Evolutionary conservation across 176 grass and related monocot genomes (phyloP), one percentile per base, ranked within the genome.

Genomic region (Puccinellia tenuiflora): DNA sequence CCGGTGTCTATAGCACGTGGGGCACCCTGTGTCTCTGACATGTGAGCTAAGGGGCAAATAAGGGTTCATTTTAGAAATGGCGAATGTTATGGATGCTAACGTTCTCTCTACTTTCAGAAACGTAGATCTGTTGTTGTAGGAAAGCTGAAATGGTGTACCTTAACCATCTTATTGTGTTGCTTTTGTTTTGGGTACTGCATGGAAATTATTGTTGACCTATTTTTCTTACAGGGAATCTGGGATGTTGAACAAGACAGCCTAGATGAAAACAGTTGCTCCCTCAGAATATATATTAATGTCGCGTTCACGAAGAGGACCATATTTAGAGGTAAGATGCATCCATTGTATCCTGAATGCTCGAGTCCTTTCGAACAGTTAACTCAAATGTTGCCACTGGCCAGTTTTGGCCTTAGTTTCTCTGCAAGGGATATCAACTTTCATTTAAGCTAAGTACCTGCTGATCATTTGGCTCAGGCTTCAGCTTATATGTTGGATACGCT

Each of bases 281-380:
- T 99, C 51, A 88, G 83, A 69, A 82, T 94, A 80, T 96, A 90
- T 89, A 66, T 83, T 67, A 92, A 94, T 86, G 91, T 96, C 6
- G 90, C 74, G 25, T 99, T 99, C 81, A 85, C 65, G 43, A 99
- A 92, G 88, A 96, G 84, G 88, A 99, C 97, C 14, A 94, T 99
- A 82, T 99, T 99, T 90, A 94, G 76, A 85, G 97, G 97, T 99
- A 92, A 84, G 79, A 79, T 53, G 43, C 14, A 69, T 22, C 50
- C 29, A 29, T 55, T 77, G 6, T 74, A 59, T 75, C 38, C 28
- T 84, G 59, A 68, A 80, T 39, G 45, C 66, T 72, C 53, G 35
- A 24, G 26, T 25, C 69, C 61, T 70, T 88, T 26, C 42, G 82
- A 63, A 73, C 14, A 20, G 50, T 78, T 39, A 46, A 39, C 45